These are phyloP conservation scores for Amanita rubescens DNA, from an alignment of 768 basidiomycete species.

Conservation along the genomic window DNA sequence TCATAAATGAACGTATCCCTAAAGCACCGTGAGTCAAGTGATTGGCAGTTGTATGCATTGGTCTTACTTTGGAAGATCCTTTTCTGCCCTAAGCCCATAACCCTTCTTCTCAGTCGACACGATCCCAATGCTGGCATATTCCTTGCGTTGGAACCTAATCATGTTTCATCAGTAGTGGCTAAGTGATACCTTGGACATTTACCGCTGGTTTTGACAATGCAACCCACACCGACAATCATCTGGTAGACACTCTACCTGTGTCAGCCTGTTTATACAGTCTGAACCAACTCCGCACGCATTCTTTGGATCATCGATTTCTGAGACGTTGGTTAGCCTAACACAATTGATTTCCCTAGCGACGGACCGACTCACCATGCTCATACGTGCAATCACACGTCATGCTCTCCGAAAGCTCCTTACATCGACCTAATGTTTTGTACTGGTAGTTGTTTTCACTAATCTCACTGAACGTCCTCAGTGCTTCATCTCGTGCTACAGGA, in stretches of 20 bases:
- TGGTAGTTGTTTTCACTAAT: conserved; percentile 81
- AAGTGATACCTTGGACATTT: conserved; percentile 17
- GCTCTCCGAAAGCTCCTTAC: conserved; percentile 83
- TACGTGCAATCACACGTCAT: conserved; percentile 93
- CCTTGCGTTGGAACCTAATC: conserved; percentile 74
- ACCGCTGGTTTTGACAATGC: conserved; percentile 94
- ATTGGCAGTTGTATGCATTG: neutral
- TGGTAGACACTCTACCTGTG: conserved; percentile 92
- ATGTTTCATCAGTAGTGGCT: conserved; percentile 10
- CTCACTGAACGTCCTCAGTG: conserved; percentile 64
- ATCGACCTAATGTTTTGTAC: conserved; percentile 78
- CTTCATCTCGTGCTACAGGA: conserved; percentile 67
- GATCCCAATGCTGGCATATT: conserved; percentile 84
- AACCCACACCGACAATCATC: conserved; percentile 80
- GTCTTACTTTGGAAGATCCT: conserved; percentile 57
- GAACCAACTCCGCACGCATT: conserved; percentile 80
- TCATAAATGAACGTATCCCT: conserved; percentile 96
- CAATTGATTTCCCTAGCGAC: conserved; percentile 5
- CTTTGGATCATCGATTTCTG: conserved; percentile 53
- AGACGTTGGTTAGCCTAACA: neutral
- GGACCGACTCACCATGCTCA: conserved; percentile 62
- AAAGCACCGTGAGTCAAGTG: conserved; percentile 10
- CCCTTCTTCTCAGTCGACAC: conserved; percentile 95
- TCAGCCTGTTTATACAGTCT: conserved; percentile 95
- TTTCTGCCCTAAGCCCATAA: conserved; percentile 79